Evolutionary conservation across 495 filamentous ascomycete genomes (phyloP), one percentile per base, ranked within the genome.

Genomic region (Bombardia bombarda): DNA sequence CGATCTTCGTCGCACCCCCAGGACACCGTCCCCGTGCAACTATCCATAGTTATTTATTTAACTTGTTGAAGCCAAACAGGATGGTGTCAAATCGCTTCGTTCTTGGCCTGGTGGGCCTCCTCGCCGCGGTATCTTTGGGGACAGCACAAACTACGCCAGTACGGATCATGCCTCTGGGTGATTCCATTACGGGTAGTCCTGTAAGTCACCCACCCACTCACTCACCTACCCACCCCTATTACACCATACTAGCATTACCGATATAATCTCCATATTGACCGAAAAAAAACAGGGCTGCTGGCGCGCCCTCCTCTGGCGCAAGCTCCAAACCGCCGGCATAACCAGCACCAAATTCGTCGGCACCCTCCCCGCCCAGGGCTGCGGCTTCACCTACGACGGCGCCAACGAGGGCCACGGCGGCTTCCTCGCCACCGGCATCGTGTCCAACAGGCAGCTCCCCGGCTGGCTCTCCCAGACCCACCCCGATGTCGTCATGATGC

Each of bases 401-500:
- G 63, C 62, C 14, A 67, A 73, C 42, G 67, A 74, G 40, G 70
- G 67, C 20, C 67, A 70, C 47, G 60, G 62, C 14, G 66, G 68
- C 9, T 63, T 56, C 40, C 57, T 66, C 12, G 68, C 59, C 12
- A 69, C 65, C 14, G 50, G 56, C 17, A 66, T 74, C 36, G 67
- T 61, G 0, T 52, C 54, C 37, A 51, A 67, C 32, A 62, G 63
- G 25, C 60, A 61, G 36, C 60, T 73, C 16, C 46, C 50, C 6
- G 51, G 51, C 7, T 74, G 70, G 68, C 56, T 74, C 17, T 40
- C 54, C 1, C 47, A 39, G 20, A 62, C 64, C 3, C 51, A 58
- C 5, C 64, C 69, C 0, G 64, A 72, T 41, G 46, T 73, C 12
- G 61, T 72, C 12, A 52, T 66, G 53, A 65, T 68, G 65, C 68